Evolutionary conservation across 2,329 filamentous ascomycete genomes (phyloP).

Genomic region (Penicillium thymicola): DNA sequence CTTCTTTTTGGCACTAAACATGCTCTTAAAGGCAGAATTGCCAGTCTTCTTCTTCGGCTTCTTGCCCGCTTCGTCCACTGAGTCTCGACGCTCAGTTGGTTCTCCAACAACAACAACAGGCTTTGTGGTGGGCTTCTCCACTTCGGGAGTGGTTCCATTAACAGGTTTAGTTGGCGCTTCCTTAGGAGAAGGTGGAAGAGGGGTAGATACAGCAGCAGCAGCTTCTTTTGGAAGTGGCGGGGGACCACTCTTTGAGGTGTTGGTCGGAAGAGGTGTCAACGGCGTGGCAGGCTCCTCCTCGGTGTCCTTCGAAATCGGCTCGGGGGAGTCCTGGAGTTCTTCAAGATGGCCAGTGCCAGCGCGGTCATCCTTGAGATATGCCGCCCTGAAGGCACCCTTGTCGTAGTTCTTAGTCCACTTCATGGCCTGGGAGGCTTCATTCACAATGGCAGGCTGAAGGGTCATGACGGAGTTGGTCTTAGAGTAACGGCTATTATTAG

Average conservation of each 20-base stretch:
- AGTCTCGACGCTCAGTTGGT: conserved; percentile 31
- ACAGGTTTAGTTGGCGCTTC: conserved; percentile 23
- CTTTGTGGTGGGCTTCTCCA: conserved; percentile 19
- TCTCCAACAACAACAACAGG: conserved; percentile 20
- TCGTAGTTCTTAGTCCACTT: conserved; percentile 97
- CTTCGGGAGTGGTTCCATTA: conserved; percentile 12
- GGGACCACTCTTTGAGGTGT: conserved; percentile 29
- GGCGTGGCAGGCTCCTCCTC: conserved; percentile 35
- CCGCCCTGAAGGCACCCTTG: conserved; percentile 76
- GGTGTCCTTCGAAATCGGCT: conserved; percentile 14
- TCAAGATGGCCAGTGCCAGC: conserved; percentile 65
- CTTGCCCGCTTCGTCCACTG: conserved; percentile 35
- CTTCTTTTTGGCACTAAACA: conserved; percentile 45
- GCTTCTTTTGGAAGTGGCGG: conserved; percentile 34
- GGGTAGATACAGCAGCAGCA: conserved; percentile 12
- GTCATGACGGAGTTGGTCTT: conserved; percentile 92
- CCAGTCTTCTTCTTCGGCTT: conserved; percentile 46
- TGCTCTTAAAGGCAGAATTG: conserved; percentile 43
- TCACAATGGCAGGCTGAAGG: conserved; percentile 77
- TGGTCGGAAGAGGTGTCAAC: conserved; percentile 23
- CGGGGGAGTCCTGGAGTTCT: conserved; percentile 38
- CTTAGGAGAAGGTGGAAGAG: conserved; percentile 26
- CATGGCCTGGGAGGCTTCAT: conserved; percentile 86
- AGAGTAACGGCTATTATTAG: conserved; percentile 54
- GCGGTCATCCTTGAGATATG: conserved; percentile 73